Evolutionary conservation across 257 asterid species (phyloP), one percentile per base, ranked within the genome.

Genomic region (Solanum etuberosum): DNA sequence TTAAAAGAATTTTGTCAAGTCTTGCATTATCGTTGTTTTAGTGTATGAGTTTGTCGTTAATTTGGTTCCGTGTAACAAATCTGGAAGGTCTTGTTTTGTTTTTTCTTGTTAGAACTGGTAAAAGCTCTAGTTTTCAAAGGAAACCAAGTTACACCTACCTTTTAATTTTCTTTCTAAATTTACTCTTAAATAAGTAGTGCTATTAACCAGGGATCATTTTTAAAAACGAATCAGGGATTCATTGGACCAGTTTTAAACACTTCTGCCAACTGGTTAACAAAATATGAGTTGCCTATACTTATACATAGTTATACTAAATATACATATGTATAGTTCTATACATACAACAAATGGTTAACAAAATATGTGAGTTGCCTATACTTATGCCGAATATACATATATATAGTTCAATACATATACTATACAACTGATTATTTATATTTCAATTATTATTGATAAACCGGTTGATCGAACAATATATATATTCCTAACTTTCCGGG

Each of bases 401-500:
- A 63, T 57, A 8, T 7, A 20, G 63, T n/a, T n/a, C n/a, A n/a
- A n/a, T n/a, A n/a, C 27, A 57, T 21, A 57, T 63, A n/a, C n/a
- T 21, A 57, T 21, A 21, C 27, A 21, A n/a, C n/a, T n/a, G n/a
- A 8, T 43, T 43, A 37, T 37, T 5, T 37, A 37, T 51, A 51
- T 51, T 57, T 20, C 5, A 21, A 57, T 20, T 25, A 57, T 0
- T 0, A 54, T 59, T 23, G 4, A 59, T 61, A 61, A 61, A 61
- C 31, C 10, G n/a, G 16, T n/a, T 61, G 1, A 10, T 0, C 1
- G 15, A 23, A 2, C 0, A 0, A 1, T 61, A 61, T 9, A 61
- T 9, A 61, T 23, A 59, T 59, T 8, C 13, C 9, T 10, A 9
- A n/a, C 14, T 61, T 61, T 61, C 15, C 31, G 6, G 0, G 67